Base-by-base conservation (phyloP, 2,329 filamentous ascomycete genomes). In the Aureobasidium sp. region DNA sequence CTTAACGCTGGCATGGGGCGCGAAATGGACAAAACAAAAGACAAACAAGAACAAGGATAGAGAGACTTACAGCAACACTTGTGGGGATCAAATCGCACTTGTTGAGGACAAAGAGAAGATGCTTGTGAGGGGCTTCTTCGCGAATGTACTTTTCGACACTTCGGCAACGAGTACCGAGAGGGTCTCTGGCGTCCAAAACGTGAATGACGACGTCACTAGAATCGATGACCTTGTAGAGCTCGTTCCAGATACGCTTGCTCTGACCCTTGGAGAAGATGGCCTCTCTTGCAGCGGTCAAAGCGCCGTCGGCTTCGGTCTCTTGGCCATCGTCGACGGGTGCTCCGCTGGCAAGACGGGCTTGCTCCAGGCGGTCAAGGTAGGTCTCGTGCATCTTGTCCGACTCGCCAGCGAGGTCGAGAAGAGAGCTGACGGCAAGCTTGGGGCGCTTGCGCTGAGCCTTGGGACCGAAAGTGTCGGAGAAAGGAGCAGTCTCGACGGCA, bases 181-280 rank as follows among this genome's bases (percentile, higher is more conserved):
- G 92, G 75, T 96, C 91, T 76, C 91, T 83, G 44, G 92, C 91
- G 75, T 97, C 93, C 1, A 96, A 79, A 15, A 96, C 89, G 70
- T 97, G 94, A n/a, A 99, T 88, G 49, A 99, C 86, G 39, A 99
- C 93, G 75, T 99, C 94, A 11, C 89, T 94, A 3, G 91, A 95
- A 76, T 97, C 93, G 65, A 97, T 94, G 70, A 94, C 91, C 77
- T 96, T 95, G 69, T 75, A 88, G 47, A 97, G 79, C 74, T 99
- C 93, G 77, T 97, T 97, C 92, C 91, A 96, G 68, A 96, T 96
- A 67, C 94, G 84, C 77, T 96, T 96, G 71, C 88, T 93, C 75
- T 96, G 92, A 20, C 94, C 94, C 77, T 97, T 97, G 68, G 84
- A 88, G 76, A 97, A 97, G 64, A 97, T 90, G 42, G 92, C 87